Evolutionary conservation across 2,329 filamentous ascomycete species (phyloP), one percentile per base, ranked within the genome.

Genomic region (Sordariomycetes sp.): DNA sequence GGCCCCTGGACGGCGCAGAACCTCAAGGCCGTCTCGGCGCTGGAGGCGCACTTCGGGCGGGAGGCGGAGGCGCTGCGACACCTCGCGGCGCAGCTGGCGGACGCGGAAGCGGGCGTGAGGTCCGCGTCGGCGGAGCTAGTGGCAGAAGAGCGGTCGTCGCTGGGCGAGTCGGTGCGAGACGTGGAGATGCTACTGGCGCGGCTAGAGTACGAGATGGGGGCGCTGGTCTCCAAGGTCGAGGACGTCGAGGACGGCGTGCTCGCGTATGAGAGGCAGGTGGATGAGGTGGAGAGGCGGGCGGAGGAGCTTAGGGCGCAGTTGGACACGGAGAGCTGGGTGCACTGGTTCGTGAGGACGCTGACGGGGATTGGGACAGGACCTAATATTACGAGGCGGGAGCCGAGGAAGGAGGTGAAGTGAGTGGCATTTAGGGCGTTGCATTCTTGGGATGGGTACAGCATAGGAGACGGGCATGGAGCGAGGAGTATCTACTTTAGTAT

Each of bases 191-290:
- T 95, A 46, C 84, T 87, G 2, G 90, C 90, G 22, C 92, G 92
- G 71, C 77, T 97, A 58, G 92, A 97, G 66, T 97, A 97, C 70
- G 93, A 97, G 74, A 86, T 97, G 61, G 83, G 87, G 60, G 84
- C 85, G 18, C 75, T 97, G n/a, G 79, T 85, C 54, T 84, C 86
- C 54, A 90, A 90, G 65, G 87, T 96, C 11, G 81, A 89, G 65
- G 93, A 97, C 67, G 88, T 96, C 10, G 91, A 96, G 67, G 88
- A 90, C 61, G 89, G 88, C 1, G 83, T 96, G 0, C 75, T 74
- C 12, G 87, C 91, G 61, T 95, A 96, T 69, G 89, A 92, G 70
- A 79, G 82, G 54, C 88, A 92, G 69, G 88, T 94, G 1, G 75
- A 80, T 53, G 86, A 89, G 58, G 79, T 90, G 54, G 89, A 88